These are phyloP conservation scores for Vitis rupestris DNA, from an alignment of 164 flowering plant species.

Conservation along the genomic window DNA sequence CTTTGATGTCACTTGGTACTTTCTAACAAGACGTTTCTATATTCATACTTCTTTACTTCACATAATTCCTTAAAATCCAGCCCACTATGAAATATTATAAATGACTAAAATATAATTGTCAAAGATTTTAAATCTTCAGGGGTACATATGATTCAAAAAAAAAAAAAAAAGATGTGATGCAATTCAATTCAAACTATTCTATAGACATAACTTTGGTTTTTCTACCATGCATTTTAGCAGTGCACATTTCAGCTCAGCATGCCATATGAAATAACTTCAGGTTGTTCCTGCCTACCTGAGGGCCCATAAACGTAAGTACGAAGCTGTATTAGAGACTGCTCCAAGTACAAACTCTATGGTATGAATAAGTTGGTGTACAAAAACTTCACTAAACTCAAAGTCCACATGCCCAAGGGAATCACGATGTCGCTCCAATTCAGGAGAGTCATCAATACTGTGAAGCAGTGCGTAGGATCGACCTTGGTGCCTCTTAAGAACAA, in stretches of 20 bases:
- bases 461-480: slow-evolving; percentile 69
- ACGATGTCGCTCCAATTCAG: slow-evolving; percentile 44
- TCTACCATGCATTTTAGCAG: neutral
- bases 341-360: slow-evolving; percentile 97
- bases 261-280: neutral
- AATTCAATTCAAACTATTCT: neutral
- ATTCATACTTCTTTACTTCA: too few relatives aligned
- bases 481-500: slow-evolving; percentile 51
- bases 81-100: too few relatives aligned
- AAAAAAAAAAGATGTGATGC: too few relatives aligned
- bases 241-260: neutral
- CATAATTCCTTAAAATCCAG: too few relatives aligned
- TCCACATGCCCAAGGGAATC: slow-evolving; percentile 69
- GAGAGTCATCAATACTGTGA: slow-evolving; percentile 53
- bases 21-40: too few relatives aligned
- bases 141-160: neutral
- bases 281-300: slow-evolving; percentile 59
- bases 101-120: too few relatives aligned
- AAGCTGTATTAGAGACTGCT: slow-evolving; percentile 96
- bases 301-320: slow-evolving; percentile 95
- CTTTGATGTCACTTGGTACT: too few relatives aligned
- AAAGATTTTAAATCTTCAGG: neutral
- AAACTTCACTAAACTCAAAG: slow-evolving; percentile 88
- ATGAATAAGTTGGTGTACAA: slow-evolving; percentile 95
- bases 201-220: too few relatives aligned